Percentiles rank a stretch among this genome's conserved stretches.
Evolutionary conservation across 805 yeast genomes (phyloP).

Genomic region (Trichomonascus vanleenenianus): DNA sequence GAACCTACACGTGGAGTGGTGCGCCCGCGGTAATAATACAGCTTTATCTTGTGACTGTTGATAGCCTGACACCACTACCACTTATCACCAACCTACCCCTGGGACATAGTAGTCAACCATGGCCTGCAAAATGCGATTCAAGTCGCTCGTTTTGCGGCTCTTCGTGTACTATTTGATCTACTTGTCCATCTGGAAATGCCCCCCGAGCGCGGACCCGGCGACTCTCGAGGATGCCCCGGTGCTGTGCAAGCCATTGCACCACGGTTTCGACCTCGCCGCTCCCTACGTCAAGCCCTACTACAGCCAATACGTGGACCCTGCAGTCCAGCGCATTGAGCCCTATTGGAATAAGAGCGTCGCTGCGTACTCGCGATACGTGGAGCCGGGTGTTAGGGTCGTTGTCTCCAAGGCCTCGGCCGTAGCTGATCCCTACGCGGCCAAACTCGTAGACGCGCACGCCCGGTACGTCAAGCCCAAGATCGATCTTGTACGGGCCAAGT

Average conservation of each 20-base stretch:
- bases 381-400: slow-evolving; percentile 6
- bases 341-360: slow-evolving; percentile 7
- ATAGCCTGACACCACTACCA: no score
- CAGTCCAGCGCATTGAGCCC: slow-evolving; percentile 10
- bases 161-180: slow-evolving; percentile 22
- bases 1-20: no score
- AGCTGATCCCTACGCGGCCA: slow-evolving; percentile 7
- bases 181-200: slow-evolving; percentile 20
- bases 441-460: slow-evolving; percentile 5
- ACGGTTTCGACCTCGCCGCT: slow-evolving; percentile 9
- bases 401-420: slow-evolving; percentile 2
- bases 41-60: no score
- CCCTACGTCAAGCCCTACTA: slow-evolving; percentile 17
- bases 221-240: slow-evolving; percentile 9
- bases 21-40: no score
- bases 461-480: slow-evolving; percentile 12
- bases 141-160: slow-evolving; percentile 6
- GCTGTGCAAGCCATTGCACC: slow-evolving; percentile 18
- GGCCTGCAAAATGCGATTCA: no score
- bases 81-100: no score
- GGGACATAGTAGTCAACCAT: no score
- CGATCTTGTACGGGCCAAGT: slow-evolving; percentile 5
- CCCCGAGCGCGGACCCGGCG: slow-evolving; percentile 10
- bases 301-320: slow-evolving; percentile 9
- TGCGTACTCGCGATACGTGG: slow-evolving; percentile 7